Evolutionary conservation across 352 stramenopile species (phyloP).

Genomic region (Globisporangium splendens): DNA sequence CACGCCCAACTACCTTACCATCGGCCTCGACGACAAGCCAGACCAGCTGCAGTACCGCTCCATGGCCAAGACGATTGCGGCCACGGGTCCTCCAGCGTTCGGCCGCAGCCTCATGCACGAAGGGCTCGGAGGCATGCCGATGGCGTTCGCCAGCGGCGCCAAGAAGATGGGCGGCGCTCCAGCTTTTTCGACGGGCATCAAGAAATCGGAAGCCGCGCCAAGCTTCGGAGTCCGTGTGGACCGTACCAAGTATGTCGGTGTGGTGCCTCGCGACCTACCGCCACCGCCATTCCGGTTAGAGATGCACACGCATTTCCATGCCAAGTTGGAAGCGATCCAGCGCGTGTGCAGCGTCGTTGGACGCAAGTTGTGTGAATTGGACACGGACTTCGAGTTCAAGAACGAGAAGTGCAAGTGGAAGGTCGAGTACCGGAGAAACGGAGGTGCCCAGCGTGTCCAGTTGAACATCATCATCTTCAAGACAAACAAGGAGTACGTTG

Average conservation of each 20-base stretch:
- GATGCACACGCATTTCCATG: slow-evolving; percentile 85
- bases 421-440: slow-evolving; percentile 63
- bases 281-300: slow-evolving; percentile 77
- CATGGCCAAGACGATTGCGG: slow-evolving; percentile 37
- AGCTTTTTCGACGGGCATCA: slow-evolving; percentile 22
- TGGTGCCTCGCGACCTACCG: slow-evolving; percentile 61
- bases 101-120: slow-evolving; percentile 20
- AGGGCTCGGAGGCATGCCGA: slow-evolving; percentile 21
- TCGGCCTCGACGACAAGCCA: slow-evolving; percentile 42
- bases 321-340: slow-evolving; percentile 74
- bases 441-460: slow-evolving; percentile 52
- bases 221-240: slow-evolving; percentile 62
- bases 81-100: slow-evolving; percentile 34
- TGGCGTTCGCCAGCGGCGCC: slow-evolving; percentile 39
- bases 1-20: slow-evolving; percentile 28
- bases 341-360: slow-evolving; percentile 73
- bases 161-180: slow-evolving; percentile 22
- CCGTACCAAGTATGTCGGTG: slow-evolving; percentile 75
- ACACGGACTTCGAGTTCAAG: slow-evolving; percentile 86
- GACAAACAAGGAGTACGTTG: slow-evolving; percentile 63
- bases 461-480: slow-evolving; percentile 83
- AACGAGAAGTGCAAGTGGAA: slow-evolving; percentile 88
- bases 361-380: slow-evolving; percentile 79
- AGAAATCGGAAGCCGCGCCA: slow-evolving; percentile 23
- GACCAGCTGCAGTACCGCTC: slow-evolving; percentile 55